phyloP scores from a whole-genome alignment of 2,329 filamentous ascomycete genomes.

The Drechslerella stenobrocha region DNA sequence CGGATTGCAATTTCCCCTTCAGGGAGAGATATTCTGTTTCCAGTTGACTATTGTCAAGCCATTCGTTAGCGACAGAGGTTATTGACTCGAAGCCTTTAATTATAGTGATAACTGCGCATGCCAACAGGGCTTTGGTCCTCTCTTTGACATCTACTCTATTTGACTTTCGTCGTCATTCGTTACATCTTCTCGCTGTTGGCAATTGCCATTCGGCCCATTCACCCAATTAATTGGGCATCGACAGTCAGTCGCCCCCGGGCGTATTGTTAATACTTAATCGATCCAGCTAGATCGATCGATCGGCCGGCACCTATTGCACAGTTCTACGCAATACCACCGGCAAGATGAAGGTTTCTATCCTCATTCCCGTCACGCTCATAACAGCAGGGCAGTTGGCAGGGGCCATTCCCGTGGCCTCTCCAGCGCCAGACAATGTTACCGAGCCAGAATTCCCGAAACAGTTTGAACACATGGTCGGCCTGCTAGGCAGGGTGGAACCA shows the following conservation, averaged over 20 bases:
- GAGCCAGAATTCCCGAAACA: not conserved
- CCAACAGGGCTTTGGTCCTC: too few species aligned
- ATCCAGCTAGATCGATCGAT: too few species aligned
- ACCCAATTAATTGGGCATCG: not conserved
- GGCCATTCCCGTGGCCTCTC: slow-evolving; percentile 4
- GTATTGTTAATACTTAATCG: not conserved
- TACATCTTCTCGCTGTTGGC: not conserved
- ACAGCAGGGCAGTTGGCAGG: slow-evolving; percentile 12
- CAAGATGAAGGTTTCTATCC: slow-evolving; percentile 38
- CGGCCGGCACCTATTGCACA: not conserved
- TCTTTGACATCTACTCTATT: not conserved
- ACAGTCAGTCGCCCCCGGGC: not conserved
- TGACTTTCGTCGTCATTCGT: not conserved
- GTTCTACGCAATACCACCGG: not conserved
- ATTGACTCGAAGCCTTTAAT: too few species aligned
- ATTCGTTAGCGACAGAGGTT: too few species aligned
- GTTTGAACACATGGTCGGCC: not conserved
- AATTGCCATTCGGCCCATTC: not conserved
- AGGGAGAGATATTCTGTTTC: not conserved
- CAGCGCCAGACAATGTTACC: not conserved
- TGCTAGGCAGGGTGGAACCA: too few species aligned
- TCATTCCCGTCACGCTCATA: slow-evolving; percentile 23
- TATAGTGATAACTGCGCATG: too few species aligned
- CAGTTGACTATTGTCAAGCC: not conserved
- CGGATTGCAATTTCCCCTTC: not conserved